Evolutionary conservation across 352 stramenopile genomes (phyloP).

Genomic region (Halophytophthora polymorphica): DNA sequence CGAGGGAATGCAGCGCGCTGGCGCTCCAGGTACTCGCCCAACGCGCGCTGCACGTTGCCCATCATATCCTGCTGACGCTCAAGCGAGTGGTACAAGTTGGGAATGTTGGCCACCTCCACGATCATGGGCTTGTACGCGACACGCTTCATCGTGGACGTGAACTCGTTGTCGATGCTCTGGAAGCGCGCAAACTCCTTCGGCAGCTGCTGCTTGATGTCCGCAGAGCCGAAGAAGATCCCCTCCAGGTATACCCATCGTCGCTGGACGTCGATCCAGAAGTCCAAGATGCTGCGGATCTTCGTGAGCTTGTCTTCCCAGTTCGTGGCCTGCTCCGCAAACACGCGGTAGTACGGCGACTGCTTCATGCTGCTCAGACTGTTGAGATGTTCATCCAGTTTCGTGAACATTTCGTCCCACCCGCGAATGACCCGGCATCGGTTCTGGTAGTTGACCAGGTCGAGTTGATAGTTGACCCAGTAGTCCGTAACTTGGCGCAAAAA

Average conservation of each 20-base stretch:
- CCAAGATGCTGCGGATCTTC: slow-evolving; percentile 95
- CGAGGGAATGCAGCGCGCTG: slow-evolving; percentile 95
- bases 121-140: slow-evolving; percentile 96
- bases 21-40: slow-evolving; percentile 99
- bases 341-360: slow-evolving; percentile 97
- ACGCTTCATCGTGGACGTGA: slow-evolving; percentile 97
- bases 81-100: slow-evolving; percentile 90
- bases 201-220: slow-evolving; percentile 99
- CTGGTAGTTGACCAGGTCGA: slow-evolving; percentile 92
- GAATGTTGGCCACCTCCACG: slow-evolving; percentile 91
- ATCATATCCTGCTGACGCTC: slow-evolving; percentile 97
- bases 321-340: slow-evolving; percentile 97
- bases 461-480: slow-evolving; percentile 87
- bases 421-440: slow-evolving; percentile 97
- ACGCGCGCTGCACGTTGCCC: slow-evolving; percentile 98
- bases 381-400: slow-evolving; percentile 99
- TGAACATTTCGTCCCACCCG: slow-evolving; percentile 99
- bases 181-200: slow-evolving; percentile 98
- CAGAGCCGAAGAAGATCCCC: slow-evolving; percentile 98
- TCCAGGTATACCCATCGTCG: slow-evolving; percentile 99
- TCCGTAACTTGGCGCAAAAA: slow-evolving; percentile 95
- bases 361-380: slow-evolving; percentile 98
- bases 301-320: slow-evolving; percentile 98
- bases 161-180: slow-evolving; percentile 98
- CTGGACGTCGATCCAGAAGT: slow-evolving; percentile 99